phyloP scores from a whole-genome alignment of 2,329 filamentous ascomycete species.

The Claviceps pusilla region DNA sequence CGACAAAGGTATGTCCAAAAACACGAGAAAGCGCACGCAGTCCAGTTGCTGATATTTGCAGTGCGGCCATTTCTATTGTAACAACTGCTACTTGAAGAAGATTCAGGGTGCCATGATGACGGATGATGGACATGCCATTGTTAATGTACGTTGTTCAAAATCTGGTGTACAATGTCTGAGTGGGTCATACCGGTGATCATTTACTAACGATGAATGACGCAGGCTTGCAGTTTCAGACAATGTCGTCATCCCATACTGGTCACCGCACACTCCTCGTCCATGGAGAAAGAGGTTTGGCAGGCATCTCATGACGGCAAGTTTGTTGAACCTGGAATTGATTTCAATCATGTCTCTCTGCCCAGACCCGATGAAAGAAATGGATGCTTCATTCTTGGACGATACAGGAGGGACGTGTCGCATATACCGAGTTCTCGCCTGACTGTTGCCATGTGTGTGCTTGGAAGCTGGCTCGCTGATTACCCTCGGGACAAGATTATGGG shows the following conservation, averaged over 20 bases:
- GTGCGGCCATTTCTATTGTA: slow-evolving; percentile 22
- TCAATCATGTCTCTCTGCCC: slow-evolving; percentile 2
- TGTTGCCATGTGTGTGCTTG: slow-evolving; percentile 16
- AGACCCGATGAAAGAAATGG: not conserved
- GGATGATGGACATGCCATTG: not conserved
- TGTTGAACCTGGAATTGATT: slow-evolving; percentile 13
- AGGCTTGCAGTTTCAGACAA: not conserved
- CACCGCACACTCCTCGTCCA: not conserved
- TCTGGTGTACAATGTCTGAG: not conserved
- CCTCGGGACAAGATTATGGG: slow-evolving; percentile 26
- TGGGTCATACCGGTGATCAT: not conserved
- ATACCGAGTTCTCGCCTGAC: slow-evolving; percentile 19
- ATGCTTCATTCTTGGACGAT: slow-evolving; percentile 12
- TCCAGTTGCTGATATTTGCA: slow-evolving; percentile 8
- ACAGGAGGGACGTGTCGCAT: not conserved
- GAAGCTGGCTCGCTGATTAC: slow-evolving; percentile 15
- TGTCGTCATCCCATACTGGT: not conserved
- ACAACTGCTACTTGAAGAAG: slow-evolving; percentile 6
- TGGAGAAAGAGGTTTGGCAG: not conserved
- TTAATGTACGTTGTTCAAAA: not conserved
- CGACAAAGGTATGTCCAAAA: not conserved
- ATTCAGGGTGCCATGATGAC: not conserved
- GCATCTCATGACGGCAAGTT: not conserved
- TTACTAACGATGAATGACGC: not conserved
- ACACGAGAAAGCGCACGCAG: not conserved